Conservation (phyloP, 805 yeast genomes). For the Lipomyces orientalis region DNA sequence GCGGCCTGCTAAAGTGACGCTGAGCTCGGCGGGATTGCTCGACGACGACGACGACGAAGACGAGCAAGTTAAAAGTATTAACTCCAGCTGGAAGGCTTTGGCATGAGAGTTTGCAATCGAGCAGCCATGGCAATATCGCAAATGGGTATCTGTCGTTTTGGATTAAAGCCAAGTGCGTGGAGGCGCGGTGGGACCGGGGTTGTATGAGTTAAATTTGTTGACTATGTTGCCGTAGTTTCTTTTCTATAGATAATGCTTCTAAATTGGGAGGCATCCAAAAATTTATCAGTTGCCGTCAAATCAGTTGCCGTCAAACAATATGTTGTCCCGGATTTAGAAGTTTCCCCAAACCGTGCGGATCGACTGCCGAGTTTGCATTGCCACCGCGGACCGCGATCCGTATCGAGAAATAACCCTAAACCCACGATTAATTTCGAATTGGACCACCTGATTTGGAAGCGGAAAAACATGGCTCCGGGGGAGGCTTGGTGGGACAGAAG, state of each 20-base stretch:
- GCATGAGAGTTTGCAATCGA: slow-evolving; percentile 1
- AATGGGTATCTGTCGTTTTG: not conserved
- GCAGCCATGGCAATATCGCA: not conserved
- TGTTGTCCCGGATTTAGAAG: no score
- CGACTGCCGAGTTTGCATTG: not conserved
- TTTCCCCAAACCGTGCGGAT: not conserved
- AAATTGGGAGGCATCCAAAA: not conserved
- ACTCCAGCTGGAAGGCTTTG: slow-evolving; percentile 29
- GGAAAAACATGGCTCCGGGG: not conserved
- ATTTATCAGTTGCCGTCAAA: no score
- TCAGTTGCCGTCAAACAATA: no score
- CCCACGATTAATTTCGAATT: not conserved
- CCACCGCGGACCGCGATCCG: no score
- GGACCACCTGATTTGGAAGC: not conserved
- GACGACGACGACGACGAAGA: slow-evolving; percentile 29
- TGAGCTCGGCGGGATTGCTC: slow-evolving; percentile 8
- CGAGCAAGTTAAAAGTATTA: slow-evolving; percentile 9
- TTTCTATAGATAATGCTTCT: not conserved
- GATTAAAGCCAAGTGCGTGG: not conserved
- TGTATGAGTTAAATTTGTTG: not conserved
- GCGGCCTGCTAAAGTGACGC: not conserved
- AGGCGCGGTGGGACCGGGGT: not conserved
- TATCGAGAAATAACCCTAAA: not conserved
- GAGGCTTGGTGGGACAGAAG: not conserved
- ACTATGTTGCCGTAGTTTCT: not conserved